phyloP scores from a whole-genome alignment of 208 protist species.

The Crithidia expoeki region DNA sequence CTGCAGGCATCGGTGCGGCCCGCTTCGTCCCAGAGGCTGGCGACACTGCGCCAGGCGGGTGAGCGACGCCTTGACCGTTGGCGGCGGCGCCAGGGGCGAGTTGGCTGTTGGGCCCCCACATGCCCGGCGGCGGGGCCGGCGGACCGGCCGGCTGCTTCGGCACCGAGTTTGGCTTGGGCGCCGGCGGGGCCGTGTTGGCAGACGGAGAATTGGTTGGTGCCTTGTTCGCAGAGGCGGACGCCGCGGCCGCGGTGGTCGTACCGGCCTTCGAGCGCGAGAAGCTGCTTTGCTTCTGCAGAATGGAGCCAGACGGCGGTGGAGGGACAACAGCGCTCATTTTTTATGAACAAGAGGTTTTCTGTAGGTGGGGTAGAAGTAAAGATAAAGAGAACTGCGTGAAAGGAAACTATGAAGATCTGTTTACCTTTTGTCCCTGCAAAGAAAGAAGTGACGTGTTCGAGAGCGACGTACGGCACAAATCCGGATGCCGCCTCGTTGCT shows the following conservation, averaged over 20 bases:
- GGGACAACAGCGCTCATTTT: constrained; percentile 34
- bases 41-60: constrained; percentile 3
- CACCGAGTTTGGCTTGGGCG: constrained; percentile 1
- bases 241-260: constrained; percentile 9
- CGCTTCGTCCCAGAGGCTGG: constrained; percentile 3
- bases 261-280: constrained; percentile 34
- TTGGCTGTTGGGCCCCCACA: constrained; percentile 33
- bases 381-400: background rate
- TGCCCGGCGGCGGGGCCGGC: constrained; percentile 17
- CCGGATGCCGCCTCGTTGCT: no score
- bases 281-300: constrained; percentile 40
- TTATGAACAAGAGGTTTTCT: background rate
- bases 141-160: background rate
- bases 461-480: no score
- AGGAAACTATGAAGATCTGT: background rate
- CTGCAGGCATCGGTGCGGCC: background rate
- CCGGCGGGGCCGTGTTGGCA: background rate
- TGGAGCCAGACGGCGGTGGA: constrained; percentile 29
- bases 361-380: background rate
- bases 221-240: constrained; percentile 9
- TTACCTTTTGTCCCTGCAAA: no score
- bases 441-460: no score
- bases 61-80: background rate
- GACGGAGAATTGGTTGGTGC: background rate
- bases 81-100: constrained; percentile 5